Base-by-base conservation (phyloP, 305 asterid genomes). In the Fraxinus velutina region DNA sequence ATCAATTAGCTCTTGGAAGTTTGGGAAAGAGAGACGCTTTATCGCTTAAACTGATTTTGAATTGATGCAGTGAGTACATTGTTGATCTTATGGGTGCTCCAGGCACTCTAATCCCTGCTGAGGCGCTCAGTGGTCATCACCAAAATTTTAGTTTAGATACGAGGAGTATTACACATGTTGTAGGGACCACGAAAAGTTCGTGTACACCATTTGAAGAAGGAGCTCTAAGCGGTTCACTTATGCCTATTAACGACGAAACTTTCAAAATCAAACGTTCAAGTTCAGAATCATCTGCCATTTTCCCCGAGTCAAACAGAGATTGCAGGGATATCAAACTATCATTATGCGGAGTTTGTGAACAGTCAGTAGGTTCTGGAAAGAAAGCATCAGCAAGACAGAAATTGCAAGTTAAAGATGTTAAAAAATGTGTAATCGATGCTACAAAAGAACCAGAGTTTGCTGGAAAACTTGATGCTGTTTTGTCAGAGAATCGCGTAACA, bases 81-180 rank as follows among this genome's bases (percentile, higher is more conserved):
- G 92, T 95, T 85, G 99, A 95, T 88, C 93, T 94, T 79, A 96
- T 96, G 99, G 97, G 99, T 86, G 97, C 98, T 87, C 98, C 98
- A 22, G 99, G 99, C 84, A 87, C 98, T 50, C 95, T 96, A 84
- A 96, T 96, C 83, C 98, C 98, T 34, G 84, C 93, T 39, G 98
- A 96, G 90, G 87, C 89, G 29, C 93, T 97, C 32, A 89, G 90
- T 86, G 86, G 89, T 81, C 95, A 84, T 85, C 90, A 87, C 82
- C 97, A 86, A 84, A 90, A 81, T 83, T 85, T 85, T 88, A 96
- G 89, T 62, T 82, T 89, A 81, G 98, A 93, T 81, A 80, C 91
- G 75, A 89, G 88, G 84, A 84, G 81, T 80, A 50, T 83, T 77
- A 79, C 90, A 73, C 84, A 88, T 78, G 34, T 81, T 85, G 81